Percentiles rank a stretch among this genome's conserved stretches.
These are phyloP conservation scores for Sarocladiaceae sp. DNA, from an alignment of 2,329 filamentous ascomycete genomes.

Conservation along the genomic window DNA sequence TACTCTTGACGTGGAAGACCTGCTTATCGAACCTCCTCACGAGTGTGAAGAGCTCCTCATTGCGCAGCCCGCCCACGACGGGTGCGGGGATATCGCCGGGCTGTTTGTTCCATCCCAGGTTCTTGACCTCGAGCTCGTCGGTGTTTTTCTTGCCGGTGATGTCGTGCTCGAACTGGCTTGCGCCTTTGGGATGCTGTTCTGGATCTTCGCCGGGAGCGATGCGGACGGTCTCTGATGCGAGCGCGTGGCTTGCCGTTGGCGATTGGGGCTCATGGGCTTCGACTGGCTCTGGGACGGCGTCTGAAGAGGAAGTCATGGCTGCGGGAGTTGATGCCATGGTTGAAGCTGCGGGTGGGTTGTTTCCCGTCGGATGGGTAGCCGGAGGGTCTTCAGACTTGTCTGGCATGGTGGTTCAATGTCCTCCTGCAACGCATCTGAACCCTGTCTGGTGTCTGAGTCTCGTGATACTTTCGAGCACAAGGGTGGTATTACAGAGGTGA, in stretches of 20 bases:
- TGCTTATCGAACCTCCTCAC: conserved; percentile 70
- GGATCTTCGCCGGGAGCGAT: conserved; percentile 20
- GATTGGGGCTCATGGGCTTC: conserved; percentile 1
- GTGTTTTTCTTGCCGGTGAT: background rate
- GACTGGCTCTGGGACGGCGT: background rate
- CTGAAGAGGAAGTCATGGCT: conserved; percentile 1
- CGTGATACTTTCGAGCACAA: no score
- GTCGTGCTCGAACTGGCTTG: conserved; percentile 39
- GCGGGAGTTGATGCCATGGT: background rate
- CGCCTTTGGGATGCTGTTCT: conserved; percentile 25
- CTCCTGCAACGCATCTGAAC: no score
- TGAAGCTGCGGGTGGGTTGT: background rate
- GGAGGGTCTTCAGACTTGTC: background rate
- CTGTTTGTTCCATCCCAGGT: conserved; percentile 64
- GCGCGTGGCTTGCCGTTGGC: conserved; percentile 29
- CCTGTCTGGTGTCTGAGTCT: no score
- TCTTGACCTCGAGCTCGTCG: conserved; percentile 48
- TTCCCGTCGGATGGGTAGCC: background rate
- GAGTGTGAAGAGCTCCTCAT: conserved; percentile 68
- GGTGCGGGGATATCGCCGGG: conserved; percentile 49
- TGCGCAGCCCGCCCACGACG: conserved; percentile 60
- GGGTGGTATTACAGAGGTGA: no score
- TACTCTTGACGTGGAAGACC: conserved; percentile 62
- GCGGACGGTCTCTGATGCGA: conserved; percentile 25
- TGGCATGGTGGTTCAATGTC: background rate